Percentiles rank a stretch among this genome's conserved stretches.
Evolutionary conservation across 2,329 filamentous ascomycete genomes (phyloP).

Genomic region (Periconia macrospinosa): DNA sequence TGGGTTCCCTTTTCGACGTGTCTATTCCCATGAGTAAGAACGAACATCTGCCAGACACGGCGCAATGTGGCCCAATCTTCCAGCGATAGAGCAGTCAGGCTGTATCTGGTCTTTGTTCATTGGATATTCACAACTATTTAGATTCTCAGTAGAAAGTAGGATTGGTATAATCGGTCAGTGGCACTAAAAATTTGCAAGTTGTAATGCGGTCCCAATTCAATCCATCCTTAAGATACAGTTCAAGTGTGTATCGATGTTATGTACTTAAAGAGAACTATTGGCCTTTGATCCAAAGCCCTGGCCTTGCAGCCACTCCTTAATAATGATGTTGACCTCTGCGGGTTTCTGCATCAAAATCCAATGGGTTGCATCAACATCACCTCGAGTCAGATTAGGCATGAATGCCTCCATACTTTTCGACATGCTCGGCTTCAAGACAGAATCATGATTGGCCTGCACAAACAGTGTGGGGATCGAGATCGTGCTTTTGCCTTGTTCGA

Average conservation of each 20-base stretch:
- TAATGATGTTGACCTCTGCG: conserved; percentile 67
- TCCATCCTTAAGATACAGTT: too few relatives aligned
- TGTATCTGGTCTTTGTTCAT: too few relatives aligned
- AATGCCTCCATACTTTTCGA: conserved; percentile 69
- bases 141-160: too few relatives aligned
- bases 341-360: conserved; percentile 81
- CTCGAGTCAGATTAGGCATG: conserved; percentile 66
- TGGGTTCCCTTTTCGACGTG: background rate
- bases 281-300: conserved; percentile 49
- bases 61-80: too few relatives aligned
- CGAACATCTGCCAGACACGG: too few relatives aligned
- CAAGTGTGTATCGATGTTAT: too few relatives aligned
- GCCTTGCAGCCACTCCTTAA: conserved; percentile 68
- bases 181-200: too few relatives aligned
- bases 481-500: conserved; percentile 25
- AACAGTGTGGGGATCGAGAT: conserved; percentile 65
- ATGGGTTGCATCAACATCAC: conserved; percentile 71
- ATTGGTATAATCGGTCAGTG: too few relatives aligned
- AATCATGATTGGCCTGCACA: conserved; percentile 71
- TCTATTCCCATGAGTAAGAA: background rate
- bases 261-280: background rate
- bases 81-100: too few relatives aligned
- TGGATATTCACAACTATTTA: too few relatives aligned
- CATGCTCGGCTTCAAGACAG: conserved; percentile 72
- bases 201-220: too few relatives aligned